Percentiles rank a stretch among this genome's conserved stretches.
Evolutionary conservation across 2,329 filamentous ascomycete genomes (phyloP).

Genomic region (Thermothelomyces thermophilus): DNA sequence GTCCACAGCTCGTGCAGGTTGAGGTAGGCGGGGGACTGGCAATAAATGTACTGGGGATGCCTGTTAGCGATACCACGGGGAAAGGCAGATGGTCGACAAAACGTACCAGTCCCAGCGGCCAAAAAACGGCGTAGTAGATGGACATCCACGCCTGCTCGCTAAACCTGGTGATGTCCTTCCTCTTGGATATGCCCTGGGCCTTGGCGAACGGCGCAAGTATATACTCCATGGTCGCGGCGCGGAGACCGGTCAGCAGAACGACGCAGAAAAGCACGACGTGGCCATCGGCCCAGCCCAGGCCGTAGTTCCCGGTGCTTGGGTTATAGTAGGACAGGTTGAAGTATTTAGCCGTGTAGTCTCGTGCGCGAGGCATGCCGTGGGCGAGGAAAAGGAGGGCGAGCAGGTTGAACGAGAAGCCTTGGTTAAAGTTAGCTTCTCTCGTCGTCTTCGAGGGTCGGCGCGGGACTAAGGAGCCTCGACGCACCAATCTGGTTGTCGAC

Average conservation of each 20-base stretch:
- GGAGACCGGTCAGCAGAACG: slow-evolving; percentile 77
- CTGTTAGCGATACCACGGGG: slow-evolving; percentile 12
- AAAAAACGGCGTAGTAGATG: slow-evolving; percentile 75
- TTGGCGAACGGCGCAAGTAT: slow-evolving; percentile 71
- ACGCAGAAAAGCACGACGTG: slow-evolving; percentile 73
- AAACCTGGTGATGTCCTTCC: slow-evolving; percentile 74
- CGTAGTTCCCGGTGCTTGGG: slow-evolving; percentile 60
- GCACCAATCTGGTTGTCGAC: slow-evolving; percentile 75
- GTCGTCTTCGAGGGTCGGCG: neutral
- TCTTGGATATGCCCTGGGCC: slow-evolving; percentile 63
- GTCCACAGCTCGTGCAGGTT: slow-evolving; percentile 75
- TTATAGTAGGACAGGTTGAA: slow-evolving; percentile 83
- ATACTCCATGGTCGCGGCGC: slow-evolving; percentile 82
- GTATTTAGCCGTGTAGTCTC: slow-evolving; percentile 77
- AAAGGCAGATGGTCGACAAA: no score
- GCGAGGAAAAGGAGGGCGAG: slow-evolving; percentile 75
- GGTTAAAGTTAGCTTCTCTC: slow-evolving; percentile 4
- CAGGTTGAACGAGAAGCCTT: slow-evolving; percentile 80
- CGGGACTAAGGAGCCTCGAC: slow-evolving; percentile 25
- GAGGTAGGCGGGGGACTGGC: slow-evolving; percentile 69
- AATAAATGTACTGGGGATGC: slow-evolving; percentile 66
- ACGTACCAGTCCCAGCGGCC: slow-evolving; percentile 75
- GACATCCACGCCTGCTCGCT: slow-evolving; percentile 92
- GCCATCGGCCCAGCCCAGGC: slow-evolving; percentile 70
- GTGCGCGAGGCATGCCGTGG: slow-evolving; percentile 75